Evolutionary conservation across 1,284 basidiomycete species (phyloP).

Genomic region (Quambalaria eucalypti): DNA sequence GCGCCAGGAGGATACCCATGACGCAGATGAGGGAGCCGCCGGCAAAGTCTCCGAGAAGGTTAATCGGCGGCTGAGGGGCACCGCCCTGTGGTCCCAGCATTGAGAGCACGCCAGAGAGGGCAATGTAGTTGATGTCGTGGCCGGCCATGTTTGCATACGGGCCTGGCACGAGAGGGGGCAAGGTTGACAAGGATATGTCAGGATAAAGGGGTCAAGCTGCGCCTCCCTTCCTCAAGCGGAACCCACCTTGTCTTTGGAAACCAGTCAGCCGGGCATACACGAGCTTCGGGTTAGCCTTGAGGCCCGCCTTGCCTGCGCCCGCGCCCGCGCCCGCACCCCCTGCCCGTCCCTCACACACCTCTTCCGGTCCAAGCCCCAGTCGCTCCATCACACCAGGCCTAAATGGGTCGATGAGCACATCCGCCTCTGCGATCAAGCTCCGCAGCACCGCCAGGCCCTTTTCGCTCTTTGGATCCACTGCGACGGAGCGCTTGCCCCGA

Average conservation of each 20-base stretch:
- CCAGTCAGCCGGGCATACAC: constrained; percentile 47
- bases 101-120: constrained; percentile 65
- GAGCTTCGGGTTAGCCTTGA: constrained; percentile 43
- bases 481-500: constrained; percentile 65
- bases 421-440: constrained; percentile 59
- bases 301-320: constrained; percentile 10
- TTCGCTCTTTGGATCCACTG: constrained; percentile 58
- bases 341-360: too few species aligned
- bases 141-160: constrained; percentile 46
- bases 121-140: constrained; percentile 79
- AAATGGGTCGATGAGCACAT: constrained; percentile 74
- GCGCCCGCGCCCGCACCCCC: too few species aligned
- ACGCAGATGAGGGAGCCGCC: constrained; percentile 69
- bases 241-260: constrained; percentile 37
- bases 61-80: constrained; percentile 65
- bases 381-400: constrained; percentile 72
- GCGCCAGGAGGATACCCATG: constrained; percentile 64
- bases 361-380: constrained; percentile 62
- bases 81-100: constrained; percentile 48
- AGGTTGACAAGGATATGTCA: not conserved
- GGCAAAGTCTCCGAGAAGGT: constrained; percentile 71
- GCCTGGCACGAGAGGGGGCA: constrained; percentile 13
- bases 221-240: not conserved
- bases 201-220: too few species aligned
- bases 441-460: constrained; percentile 58